Evolutionary conservation across 129 eudicot genomes (phyloP).

Genomic region (Deinandra increscens): DNA sequence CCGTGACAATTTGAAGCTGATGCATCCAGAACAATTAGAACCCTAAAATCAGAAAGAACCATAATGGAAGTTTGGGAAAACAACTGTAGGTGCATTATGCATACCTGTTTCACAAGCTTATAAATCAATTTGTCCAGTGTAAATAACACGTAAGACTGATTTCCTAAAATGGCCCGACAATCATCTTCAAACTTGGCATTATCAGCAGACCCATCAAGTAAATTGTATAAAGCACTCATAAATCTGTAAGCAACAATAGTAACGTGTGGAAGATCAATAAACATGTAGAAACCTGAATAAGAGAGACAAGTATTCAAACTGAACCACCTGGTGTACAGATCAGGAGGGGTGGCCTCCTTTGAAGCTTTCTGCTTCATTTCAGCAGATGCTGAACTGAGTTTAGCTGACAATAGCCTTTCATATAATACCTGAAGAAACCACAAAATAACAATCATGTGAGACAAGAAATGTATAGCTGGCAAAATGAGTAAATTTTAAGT

Average conservation of each 20-base stretch:
- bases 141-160: conserved; percentile 88
- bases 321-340: conserved; percentile 72
- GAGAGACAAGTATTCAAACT: conserved; percentile 12
- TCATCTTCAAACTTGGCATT: conserved; percentile 94
- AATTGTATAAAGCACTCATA: conserved; percentile 65
- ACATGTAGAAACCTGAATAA: neutral
- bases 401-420: conserved; percentile 77
- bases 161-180: conserved; percentile 88
- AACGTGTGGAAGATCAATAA: conserved; percentile 12
- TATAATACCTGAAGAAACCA: conserved; percentile 51
- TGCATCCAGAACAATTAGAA: conserved; percentile 26
- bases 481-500: neutral
- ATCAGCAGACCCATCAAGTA: conserved; percentile 94
- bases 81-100: neutral
- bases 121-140: conserved; percentile 94
- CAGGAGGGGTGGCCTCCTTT: conserved; percentile 56
- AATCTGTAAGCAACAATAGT: conserved; percentile 49
- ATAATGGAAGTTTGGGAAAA: neutral
- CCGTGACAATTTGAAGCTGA: conserved; percentile 84
- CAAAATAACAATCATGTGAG: conserved; percentile 16
- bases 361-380: conserved; percentile 61
- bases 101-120: conserved; percentile 90
- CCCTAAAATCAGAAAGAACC: neutral
- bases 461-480: conserved; percentile 1
- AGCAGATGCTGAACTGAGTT: conserved; percentile 49